phyloP scores from a whole-genome alignment of 148 eudicot species.

The Rhododendron kiyosumense region DNA sequence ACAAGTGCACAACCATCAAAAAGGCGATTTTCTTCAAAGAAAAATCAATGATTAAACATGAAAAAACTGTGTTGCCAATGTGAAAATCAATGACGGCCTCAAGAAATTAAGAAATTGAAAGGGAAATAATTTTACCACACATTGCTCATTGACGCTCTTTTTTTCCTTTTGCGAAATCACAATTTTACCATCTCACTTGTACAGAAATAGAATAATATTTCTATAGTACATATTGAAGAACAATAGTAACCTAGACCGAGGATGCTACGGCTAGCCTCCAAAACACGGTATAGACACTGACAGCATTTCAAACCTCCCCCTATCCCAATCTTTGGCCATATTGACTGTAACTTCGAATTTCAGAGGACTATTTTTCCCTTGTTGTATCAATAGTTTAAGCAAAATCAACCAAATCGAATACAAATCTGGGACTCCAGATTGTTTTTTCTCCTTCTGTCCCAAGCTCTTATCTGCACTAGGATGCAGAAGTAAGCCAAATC shows the following conservation, averaged over 20 bases:
- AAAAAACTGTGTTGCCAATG: neutral
- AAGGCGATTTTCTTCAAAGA: neutral
- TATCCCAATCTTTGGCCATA: constrained; percentile 42
- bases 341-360: constrained; percentile 49
- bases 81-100: neutral
- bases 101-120: neutral
- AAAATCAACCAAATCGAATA: constrained; percentile 65
- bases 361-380: constrained; percentile 56
- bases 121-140: neutral
- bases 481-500: neutral
- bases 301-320: constrained; percentile 68
- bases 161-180: neutral
- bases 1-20: neutral
- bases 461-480: constrained; percentile 1
- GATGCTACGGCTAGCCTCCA: neutral
- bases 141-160: neutral
- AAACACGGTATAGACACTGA: constrained; percentile 42
- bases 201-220: neutral
- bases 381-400: constrained; percentile 46
- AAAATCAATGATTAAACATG: neutral
- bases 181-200: neutral
- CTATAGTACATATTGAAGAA: too few species aligned
- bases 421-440: constrained; percentile 25
- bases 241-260: neutral
- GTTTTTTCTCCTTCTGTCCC: constrained; percentile 5